A percentile compares a stretch with the other conserved stretches of the same genome.
These are phyloP conservation scores for Cucumis melo DNA, from an alignment of 306 rosid genomes.

Conservation along the genomic window DNA sequence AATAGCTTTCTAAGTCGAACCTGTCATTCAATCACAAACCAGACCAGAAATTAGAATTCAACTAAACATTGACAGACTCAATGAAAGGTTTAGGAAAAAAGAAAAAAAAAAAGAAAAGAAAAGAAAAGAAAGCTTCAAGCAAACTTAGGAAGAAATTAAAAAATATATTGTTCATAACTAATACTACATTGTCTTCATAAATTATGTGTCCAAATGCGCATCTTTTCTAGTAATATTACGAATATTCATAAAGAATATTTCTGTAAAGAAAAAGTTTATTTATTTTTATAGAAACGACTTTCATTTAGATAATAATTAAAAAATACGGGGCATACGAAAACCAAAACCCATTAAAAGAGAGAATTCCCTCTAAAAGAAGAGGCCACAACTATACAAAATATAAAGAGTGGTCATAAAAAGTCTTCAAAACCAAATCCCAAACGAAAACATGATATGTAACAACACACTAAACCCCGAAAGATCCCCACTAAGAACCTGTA, in stretches of 20 bases:
- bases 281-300: no score
- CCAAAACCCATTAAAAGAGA: no score
- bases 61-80: neutral
- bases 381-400: no score
- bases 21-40: neutral
- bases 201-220: neutral
- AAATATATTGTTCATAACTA: neutral
- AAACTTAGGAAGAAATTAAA: neutral
- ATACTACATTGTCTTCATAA: neutral
- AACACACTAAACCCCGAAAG: no score
- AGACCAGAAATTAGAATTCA: neutral
- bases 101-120: no score
- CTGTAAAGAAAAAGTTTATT: neutral
- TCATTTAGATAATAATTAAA: no score
- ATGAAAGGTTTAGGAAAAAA: neutral
- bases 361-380: no score
- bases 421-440: no score
- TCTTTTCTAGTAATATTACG: neutral
- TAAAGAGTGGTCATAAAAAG: no score
- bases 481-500: no score
- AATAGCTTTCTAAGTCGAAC: neutral
- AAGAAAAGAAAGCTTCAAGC: neutral
- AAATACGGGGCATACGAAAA: no score
- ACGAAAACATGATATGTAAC: no score
- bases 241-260: neutral